Evolutionary conservation across 495 filamentous ascomycete genomes (phyloP).

Genomic region (Parachaetomium inaequale): DNA sequence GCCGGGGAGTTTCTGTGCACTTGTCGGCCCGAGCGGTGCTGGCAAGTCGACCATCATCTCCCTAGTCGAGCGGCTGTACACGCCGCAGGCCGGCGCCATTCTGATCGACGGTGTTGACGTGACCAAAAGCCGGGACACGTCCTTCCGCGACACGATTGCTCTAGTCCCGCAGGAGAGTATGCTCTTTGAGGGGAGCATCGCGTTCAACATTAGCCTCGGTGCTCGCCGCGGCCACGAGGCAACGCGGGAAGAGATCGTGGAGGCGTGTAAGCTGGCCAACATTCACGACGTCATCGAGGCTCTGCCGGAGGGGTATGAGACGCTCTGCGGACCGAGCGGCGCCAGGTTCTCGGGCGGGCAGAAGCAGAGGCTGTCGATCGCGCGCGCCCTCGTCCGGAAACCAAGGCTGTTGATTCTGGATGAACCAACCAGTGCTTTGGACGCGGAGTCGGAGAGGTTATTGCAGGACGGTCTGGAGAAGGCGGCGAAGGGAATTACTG

Average conservation of each 20-base stretch:
- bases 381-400: conserved; percentile 73
- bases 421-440: conserved; percentile 79
- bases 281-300: conserved; percentile 56
- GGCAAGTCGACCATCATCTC: conserved; percentile 71
- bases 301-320: conserved; percentile 61
- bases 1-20: conserved; percentile 60
- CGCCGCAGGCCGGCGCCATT: conserved; percentile 52
- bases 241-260: conserved; percentile 49
- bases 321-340: conserved; percentile 51
- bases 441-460: conserved; percentile 64
- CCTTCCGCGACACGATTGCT: conserved; percentile 54
- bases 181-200: conserved; percentile 50
- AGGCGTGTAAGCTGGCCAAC: conserved; percentile 55
- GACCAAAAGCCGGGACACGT: conserved; percentile 35
- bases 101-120: conserved; percentile 50
- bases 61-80: conserved; percentile 63
- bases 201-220: conserved; percentile 55
- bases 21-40: conserved; percentile 68
- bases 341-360: conserved; percentile 53
- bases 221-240: conserved; percentile 41
- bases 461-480: conserved; percentile 70
- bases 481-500: conserved; percentile 68
- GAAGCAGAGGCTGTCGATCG: conserved; percentile 70
- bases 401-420: conserved; percentile 80
- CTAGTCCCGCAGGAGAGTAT: conserved; percentile 62